Conservation (phyloP, 441 rosid genomes). For the Gossypium davidsonii region DNA sequence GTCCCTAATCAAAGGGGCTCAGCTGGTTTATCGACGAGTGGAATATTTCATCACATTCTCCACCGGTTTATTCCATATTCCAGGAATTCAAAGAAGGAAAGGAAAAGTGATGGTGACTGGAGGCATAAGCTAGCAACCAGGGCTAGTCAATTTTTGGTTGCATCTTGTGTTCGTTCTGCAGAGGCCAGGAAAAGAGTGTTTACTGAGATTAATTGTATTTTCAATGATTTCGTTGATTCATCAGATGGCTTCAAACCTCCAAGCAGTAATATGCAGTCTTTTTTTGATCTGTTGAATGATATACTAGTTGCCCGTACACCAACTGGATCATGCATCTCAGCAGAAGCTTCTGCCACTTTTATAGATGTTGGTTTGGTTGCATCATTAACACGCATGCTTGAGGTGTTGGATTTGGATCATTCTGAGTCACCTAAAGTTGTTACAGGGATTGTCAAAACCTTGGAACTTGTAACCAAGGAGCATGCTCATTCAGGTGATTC, state of each 20-base stretch:
- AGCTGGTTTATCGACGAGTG: slow-evolving; percentile 37
- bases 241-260: slow-evolving; percentile 55
- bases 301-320: slow-evolving; percentile 80
- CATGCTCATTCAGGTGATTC: slow-evolving; percentile 66
- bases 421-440: slow-evolving; percentile 86
- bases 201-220: slow-evolving; percentile 61
- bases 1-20: slow-evolving; percentile 50
- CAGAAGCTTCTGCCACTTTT: slow-evolving; percentile 90
- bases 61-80: slow-evolving; percentile 69
- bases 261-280: slow-evolving; percentile 55
- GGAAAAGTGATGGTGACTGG: slow-evolving; percentile 87
- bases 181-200: slow-evolving; percentile 91
- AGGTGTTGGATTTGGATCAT: slow-evolving; percentile 88
- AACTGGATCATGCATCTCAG: slow-evolving; percentile 72
- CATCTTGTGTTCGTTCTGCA: slow-evolving; percentile 81
- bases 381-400: slow-evolving; percentile 75
- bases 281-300: slow-evolving; percentile 84
- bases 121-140: slow-evolving; percentile 73
- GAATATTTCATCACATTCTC: slow-evolving; percentile 80
- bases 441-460: slow-evolving; percentile 70
- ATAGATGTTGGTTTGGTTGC: slow-evolving; percentile 85
- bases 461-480: slow-evolving; percentile 94
- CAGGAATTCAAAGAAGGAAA: slow-evolving; percentile 58
- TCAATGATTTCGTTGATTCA: slow-evolving; percentile 63
- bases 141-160: slow-evolving; percentile 85